Evolutionary conservation across 257 asterid species (phyloP).

Genomic region (Solanum bulbocastanum): DNA sequence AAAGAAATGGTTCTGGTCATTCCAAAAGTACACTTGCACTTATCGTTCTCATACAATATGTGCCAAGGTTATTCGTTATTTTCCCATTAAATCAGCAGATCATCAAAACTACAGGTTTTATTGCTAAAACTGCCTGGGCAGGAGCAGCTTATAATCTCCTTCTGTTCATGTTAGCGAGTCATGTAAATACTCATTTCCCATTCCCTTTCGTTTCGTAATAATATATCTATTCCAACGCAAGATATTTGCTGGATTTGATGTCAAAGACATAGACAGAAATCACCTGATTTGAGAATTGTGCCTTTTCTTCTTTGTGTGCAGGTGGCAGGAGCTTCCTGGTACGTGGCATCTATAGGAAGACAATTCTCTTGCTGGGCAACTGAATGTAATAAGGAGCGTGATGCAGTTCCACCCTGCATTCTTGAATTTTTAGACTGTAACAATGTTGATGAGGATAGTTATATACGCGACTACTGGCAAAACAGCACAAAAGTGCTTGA

Average conservation of each 20-base stretch:
- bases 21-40: conserved; percentile 79
- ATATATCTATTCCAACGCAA: neutral
- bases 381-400: conserved; percentile 39
- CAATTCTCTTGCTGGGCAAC: conserved; percentile 74
- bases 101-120: conserved; percentile 76
- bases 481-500: conserved; percentile 42
- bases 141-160: conserved; percentile 95
- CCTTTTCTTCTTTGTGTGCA: conserved; percentile 2
- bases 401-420: conserved; percentile 38
- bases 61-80: conserved; percentile 70
- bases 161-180: conserved; percentile 85
- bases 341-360: conserved; percentile 79
- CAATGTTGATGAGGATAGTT: neutral
- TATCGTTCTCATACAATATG: conserved; percentile 77
- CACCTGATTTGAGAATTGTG: neutral
- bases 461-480: conserved; percentile 46
- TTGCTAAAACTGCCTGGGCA: conserved; percentile 96
- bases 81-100: conserved; percentile 68
- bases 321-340: conserved; percentile 96
- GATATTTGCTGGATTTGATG: neutral
- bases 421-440: conserved; percentile 51
- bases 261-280: neutral
- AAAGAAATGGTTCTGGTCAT: conserved; percentile 49
- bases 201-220: neutral
- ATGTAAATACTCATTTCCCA: conserved; percentile 27